A percentile compares a stretch with the other conserved stretches of the same genome.
phyloP scores from a whole-genome alignment of 257 asterid genomes.

The Scutellaria baicalensis region DNA sequence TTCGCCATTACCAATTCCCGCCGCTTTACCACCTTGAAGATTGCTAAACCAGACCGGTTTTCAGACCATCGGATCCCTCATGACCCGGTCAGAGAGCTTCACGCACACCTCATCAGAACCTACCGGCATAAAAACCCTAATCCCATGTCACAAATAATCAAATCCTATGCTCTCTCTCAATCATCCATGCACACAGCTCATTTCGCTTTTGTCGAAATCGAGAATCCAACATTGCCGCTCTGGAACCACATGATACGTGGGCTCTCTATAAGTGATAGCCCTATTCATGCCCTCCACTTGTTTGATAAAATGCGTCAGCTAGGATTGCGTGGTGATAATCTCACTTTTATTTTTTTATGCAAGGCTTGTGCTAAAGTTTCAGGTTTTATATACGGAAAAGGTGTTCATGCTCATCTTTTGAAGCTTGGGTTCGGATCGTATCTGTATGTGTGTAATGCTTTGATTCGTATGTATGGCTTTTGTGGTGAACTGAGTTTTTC shows the following conservation, averaged over 20 bases:
- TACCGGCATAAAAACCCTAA: slow-evolving; percentile 21
- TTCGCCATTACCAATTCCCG: slow-evolving; percentile 14
- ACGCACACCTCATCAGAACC: slow-evolving; percentile 31
- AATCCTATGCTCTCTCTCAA: slow-evolving; percentile 29
- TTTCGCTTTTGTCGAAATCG: slow-evolving; percentile 19
- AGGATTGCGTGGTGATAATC: slow-evolving; percentile 36
- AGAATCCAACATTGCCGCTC: slow-evolving; percentile 24
- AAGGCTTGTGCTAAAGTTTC: slow-evolving; percentile 25
- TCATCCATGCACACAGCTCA: slow-evolving; percentile 20
- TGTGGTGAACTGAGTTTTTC: slow-evolving; percentile 30
- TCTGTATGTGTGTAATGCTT: slow-evolving; percentile 36
- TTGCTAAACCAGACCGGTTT: background rate
- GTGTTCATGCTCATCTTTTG: slow-evolving; percentile 20
- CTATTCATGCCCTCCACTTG: slow-evolving; percentile 25
- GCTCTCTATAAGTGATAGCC: slow-evolving; percentile 14
- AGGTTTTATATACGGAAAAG: slow-evolving; percentile 14
- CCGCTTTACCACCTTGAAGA: slow-evolving; percentile 12
- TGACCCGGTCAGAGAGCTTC: slow-evolving; percentile 30
- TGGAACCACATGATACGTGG: slow-evolving; percentile 40
- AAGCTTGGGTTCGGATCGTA: slow-evolving; percentile 38
- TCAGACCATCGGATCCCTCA: background rate
- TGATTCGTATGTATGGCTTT: slow-evolving; percentile 43
- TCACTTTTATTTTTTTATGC: slow-evolving; percentile 28
- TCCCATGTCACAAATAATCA: slow-evolving; percentile 32
- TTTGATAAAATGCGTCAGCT: slow-evolving; percentile 32